Percentiles rank a stretch among this genome's conserved stretches.
Evolutionary conservation across 768 basidiomycete species (phyloP).

Genomic region (Calvatia gigantea): DNA sequence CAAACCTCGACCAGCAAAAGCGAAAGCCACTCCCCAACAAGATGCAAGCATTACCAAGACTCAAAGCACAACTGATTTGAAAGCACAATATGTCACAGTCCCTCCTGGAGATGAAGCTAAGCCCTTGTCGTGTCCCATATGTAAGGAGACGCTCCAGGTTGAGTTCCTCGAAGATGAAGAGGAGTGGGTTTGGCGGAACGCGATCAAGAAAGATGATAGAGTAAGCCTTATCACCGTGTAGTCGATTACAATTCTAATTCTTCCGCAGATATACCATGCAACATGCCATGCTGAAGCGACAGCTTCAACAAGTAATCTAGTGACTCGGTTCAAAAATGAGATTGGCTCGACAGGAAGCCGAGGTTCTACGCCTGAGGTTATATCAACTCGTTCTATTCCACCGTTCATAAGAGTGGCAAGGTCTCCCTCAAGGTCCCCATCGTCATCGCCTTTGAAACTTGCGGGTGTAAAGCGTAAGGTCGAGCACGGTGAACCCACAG

Average conservation of each 20-base stretch:
- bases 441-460: slow-evolving; percentile 49
- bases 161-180: slow-evolving; percentile 96
- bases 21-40: slow-evolving; percentile 49
- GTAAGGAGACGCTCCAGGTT: slow-evolving; percentile 88
- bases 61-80: slow-evolving; percentile 73
- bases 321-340: slow-evolving; percentile 65
- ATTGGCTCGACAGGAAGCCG: slow-evolving; percentile 59
- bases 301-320: slow-evolving; percentile 59
- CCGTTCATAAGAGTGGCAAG: slow-evolving; percentile 31
- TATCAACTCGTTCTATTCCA: slow-evolving; percentile 33
- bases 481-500: slow-evolving; percentile 29
- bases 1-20: slow-evolving; percentile 59
- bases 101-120: slow-evolving; percentile 89
- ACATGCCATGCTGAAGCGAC: slow-evolving; percentile 88
- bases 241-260: background rate
- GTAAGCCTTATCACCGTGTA: slow-evolving; percentile 34
- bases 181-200: slow-evolving; percentile 98
- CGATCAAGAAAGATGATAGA: slow-evolving; percentile 77
- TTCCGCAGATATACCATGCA: slow-evolving; percentile 81
- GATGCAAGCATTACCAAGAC: slow-evolving; percentile 61
- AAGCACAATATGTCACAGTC: slow-evolving; percentile 78
- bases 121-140: slow-evolving; percentile 86
- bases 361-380: slow-evolving; percentile 70
- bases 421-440: slow-evolving; percentile 33
- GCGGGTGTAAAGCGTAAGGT: slow-evolving; percentile 76